Evolutionary conservation across 2,329 filamentous ascomycete species (phyloP).

Genomic region (Talaromyces sp.): DNA sequence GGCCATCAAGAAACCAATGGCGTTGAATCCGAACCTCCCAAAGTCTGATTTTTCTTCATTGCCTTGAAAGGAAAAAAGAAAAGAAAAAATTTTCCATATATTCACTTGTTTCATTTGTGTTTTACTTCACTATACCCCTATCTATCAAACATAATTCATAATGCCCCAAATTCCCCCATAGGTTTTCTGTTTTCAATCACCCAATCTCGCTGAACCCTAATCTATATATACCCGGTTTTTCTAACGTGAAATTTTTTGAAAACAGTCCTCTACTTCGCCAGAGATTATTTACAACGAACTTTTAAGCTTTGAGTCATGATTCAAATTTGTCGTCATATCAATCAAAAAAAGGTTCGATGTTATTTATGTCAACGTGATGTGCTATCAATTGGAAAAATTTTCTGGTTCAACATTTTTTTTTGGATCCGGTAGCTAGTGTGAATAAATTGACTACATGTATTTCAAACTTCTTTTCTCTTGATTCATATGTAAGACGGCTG

Average conservation of each 20-base stretch:
- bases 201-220: background rate
- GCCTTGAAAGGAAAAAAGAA: background rate
- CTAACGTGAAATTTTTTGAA: constrained; percentile 2
- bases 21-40: background rate
- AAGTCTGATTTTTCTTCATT: background rate
- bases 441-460: background rate
- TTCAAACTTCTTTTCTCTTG: background rate
- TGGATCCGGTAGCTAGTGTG: background rate
- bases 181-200: background rate
- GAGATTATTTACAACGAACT: constrained; percentile 28
- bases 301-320: constrained; percentile 23
- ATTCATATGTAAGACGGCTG: background rate
- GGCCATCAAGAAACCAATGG: constrained; percentile 1
- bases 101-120: too few species aligned
- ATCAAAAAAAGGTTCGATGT: background rate
- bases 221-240: background rate
- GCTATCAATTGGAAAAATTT: background rate
- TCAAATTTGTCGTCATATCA: background rate
- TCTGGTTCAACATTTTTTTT: background rate
- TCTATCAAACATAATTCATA: background rate
- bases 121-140: background rate
- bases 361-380: too few species aligned
- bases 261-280: constrained; percentile 28
- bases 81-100: background rate
- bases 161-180: background rate